A percentile compares a stretch with the other conserved stretches of the same genome.
Conservation (phyloP, 768 basidiomycete species). For the Xerocomus brunneocitrinus region DNA sequence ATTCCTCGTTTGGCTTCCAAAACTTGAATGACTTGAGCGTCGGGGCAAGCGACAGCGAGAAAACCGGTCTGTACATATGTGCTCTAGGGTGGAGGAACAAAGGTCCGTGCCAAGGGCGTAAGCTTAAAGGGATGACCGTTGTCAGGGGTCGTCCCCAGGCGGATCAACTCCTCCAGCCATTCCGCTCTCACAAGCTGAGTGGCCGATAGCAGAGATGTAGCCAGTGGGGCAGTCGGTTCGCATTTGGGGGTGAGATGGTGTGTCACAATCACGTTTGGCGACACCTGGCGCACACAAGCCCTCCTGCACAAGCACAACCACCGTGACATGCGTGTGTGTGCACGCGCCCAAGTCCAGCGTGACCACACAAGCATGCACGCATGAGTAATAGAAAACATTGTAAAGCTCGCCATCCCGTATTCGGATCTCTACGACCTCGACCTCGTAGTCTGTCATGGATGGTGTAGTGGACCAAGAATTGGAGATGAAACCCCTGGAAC, state of each 20-base stretch:
- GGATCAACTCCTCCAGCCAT: constrained; percentile 62
- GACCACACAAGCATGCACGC: constrained; percentile 12
- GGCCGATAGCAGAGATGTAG: constrained; percentile 55
- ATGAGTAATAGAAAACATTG: constrained; percentile 38
- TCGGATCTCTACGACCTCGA: constrained; percentile 85
- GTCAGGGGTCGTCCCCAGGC: constrained; percentile 39
- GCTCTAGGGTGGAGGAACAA: constrained; percentile 44
- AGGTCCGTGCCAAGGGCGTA: constrained; percentile 46
- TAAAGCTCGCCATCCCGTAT: constrained; percentile 75
- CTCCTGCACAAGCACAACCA: constrained; percentile 49
- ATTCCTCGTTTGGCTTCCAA: constrained; percentile 66
- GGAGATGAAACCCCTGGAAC: constrained; percentile 59
- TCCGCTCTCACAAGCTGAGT: constrained; percentile 59
- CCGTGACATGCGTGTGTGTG: constrained; percentile 19
- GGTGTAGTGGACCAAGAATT: constrained; percentile 64
- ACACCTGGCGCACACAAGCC: constrained; percentile 32
- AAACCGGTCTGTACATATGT: constrained; percentile 60
- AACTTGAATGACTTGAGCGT: constrained; percentile 47
- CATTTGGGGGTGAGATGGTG: constrained; percentile 60
- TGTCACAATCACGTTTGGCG: constrained; percentile 44
- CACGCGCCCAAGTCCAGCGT: constrained; percentile 20
- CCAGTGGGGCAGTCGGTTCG: constrained; percentile 44
- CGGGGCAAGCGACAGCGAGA: constrained; percentile 45
- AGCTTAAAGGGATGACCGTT: constrained; percentile 32
- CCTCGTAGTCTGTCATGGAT: constrained; percentile 69